Conservation (phyloP, 1,284 basidiomycete species). For the Tetrapyrgos nigripes region DNA sequence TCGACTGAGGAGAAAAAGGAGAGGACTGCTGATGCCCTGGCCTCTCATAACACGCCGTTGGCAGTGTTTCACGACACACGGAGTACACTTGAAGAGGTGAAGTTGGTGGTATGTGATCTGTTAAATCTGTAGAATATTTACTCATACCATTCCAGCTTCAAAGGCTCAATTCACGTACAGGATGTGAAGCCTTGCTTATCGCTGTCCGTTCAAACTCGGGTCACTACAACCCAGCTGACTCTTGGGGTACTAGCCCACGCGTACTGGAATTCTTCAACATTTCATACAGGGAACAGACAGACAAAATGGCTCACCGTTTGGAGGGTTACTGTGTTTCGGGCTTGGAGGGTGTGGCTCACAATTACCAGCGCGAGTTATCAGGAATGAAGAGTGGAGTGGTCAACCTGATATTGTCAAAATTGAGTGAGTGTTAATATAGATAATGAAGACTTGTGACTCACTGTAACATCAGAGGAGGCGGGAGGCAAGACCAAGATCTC, state of each 20-base stretch:
- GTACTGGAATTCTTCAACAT: conserved; percentile 15
- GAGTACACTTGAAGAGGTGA: conserved; percentile 1
- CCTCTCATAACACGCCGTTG: conserved; percentile 4
- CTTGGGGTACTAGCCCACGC: conserved; percentile 11
- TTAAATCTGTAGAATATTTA: background rate
- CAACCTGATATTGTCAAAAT: conserved; percentile 7
- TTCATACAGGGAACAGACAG: conserved; percentile 1
- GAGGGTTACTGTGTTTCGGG: conserved; percentile 17
- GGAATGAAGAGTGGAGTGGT: conserved; percentile 1
- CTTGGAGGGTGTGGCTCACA: conserved; percentile 13
- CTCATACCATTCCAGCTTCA: conserved; percentile 7
- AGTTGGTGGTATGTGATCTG: background rate
- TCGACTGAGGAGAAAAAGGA: background rate
- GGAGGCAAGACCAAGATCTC: conserved; percentile 6
- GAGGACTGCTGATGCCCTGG: conserved; percentile 2
- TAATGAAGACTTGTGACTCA: background rate
- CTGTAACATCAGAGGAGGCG: conserved; percentile 11
- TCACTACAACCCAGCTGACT: conserved; percentile 7
- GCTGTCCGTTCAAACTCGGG: conserved; percentile 1
- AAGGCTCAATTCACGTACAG: conserved; percentile 13
- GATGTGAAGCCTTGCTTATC: conserved; percentile 14
- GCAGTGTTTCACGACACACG: conserved; percentile 14
- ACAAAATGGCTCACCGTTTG: conserved; percentile 9
- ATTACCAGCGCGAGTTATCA: background rate
- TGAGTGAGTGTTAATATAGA: conserved; percentile 5